Percentiles rank a stretch among this genome's conserved stretches.
Conservation (phyloP, 164 flowering plant genomes). For the Euptelea pleiosperma region DNA sequence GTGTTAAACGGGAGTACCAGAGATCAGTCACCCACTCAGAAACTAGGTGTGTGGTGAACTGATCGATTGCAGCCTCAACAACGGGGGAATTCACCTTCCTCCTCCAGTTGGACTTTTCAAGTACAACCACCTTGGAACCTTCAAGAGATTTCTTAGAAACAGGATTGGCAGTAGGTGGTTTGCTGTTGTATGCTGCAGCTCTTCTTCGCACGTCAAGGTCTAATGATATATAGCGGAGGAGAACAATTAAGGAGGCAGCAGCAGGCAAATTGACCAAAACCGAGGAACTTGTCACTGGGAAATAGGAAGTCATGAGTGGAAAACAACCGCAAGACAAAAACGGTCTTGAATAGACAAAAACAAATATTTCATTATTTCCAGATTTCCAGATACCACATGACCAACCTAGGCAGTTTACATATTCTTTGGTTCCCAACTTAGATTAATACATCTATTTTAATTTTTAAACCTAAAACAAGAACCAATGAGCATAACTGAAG, state of each 20-base stretch:
- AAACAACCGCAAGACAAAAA: neutral
- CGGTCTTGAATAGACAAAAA: neutral
- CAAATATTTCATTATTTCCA: neutral
- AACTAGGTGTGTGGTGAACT: constrained; percentile 75
- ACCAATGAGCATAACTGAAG: too few relatives aligned
- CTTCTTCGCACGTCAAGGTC: constrained; percentile 78
- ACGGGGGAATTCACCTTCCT: constrained; percentile 83
- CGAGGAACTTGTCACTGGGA: constrained; percentile 92
- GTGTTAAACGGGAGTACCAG: constrained; percentile 90
- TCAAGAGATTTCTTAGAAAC: constrained; percentile 42
- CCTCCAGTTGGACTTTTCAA: constrained; percentile 64
- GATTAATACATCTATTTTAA: too few relatives aligned
- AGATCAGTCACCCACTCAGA: constrained; percentile 96
- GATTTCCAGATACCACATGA: neutral
- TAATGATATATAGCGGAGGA: constrained; percentile 72
- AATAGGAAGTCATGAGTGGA: constrained; percentile 11
- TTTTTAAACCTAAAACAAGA: too few relatives aligned
- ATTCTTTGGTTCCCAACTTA: too few relatives aligned
- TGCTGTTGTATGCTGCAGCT: constrained; percentile 57
- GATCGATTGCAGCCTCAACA: constrained; percentile 92
- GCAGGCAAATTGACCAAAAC: constrained; percentile 90
- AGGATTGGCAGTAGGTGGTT: constrained; percentile 27
- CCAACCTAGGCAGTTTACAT: too few relatives aligned
- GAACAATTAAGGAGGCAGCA: constrained; percentile 52
- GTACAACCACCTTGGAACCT: constrained; percentile 25